Base-by-base conservation (phyloP, 2,329 filamentous ascomycete species). In the Penicillium sp. region DNA sequence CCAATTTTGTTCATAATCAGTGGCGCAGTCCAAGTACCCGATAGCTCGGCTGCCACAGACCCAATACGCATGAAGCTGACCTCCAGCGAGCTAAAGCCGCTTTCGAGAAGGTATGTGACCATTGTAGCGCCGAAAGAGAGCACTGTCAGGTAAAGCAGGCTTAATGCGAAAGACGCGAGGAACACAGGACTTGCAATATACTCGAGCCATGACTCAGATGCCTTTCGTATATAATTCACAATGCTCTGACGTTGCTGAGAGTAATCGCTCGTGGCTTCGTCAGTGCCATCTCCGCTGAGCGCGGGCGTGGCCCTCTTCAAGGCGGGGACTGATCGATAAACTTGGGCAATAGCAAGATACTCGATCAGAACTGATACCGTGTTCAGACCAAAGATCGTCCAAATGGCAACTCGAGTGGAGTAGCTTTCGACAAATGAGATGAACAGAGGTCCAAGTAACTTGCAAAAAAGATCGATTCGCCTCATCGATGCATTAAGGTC, bases 401-500 rank as follows among this genome's bases (percentile, higher is more conserved):
- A 57, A 3, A 83, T 75, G 3, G 79, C 80, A 13, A 73, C 52
- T 3, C 60, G 68, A 0, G 76, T 73, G 1, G 76, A 79, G 6
- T 70, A 68, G 13, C 78, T 70, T 26, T 74, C 71, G 12, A 82
- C 58, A 6, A 77, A 47, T 0, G 80, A 79, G 21, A 82, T 79
- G 7, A 78, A 64, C 6, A 83, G 71, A 0, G 81, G 81, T 0
- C 78, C 77, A 28, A 81, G 52, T 13, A 84, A 75, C 62, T 84
- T 84, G 70, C 81, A 84, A 41, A 78, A 72, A 3, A 84, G 72
- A 57, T 84, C 81, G 54, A 84, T 83, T 7, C 80, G 72, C 49
- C 81, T 71, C 80, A 84, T 83, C 9, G 74, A 73, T 1, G 81
- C 75, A 60, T 83, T 83, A 3, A 83, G 51, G 64, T 63, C 66